A percentile compares a stretch with the other conserved stretches of the same genome.
Evolutionary conservation across 2,329 filamentous ascomycete species (phyloP).

Genomic region (Talaromyces verruculosus): DNA sequence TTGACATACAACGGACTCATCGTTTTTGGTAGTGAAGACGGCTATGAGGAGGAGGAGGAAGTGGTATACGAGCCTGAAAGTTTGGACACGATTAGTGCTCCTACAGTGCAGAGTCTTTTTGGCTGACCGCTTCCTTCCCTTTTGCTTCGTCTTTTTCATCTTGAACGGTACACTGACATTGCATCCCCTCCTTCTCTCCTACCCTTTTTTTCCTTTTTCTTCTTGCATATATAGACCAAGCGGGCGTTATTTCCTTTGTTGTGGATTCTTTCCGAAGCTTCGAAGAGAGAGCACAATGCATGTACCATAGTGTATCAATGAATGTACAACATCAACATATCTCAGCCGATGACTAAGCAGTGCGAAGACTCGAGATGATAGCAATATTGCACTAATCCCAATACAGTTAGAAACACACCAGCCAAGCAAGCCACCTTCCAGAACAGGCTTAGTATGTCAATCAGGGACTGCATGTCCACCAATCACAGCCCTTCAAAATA

Average conservation of each 20-base stretch:
- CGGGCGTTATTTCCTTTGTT: constrained; percentile 15
- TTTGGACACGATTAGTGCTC: background rate
- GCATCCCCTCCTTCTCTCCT: background rate
- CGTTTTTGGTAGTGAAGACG: constrained; percentile 12
- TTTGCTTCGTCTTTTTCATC: background rate
- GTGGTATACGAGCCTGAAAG: background rate
- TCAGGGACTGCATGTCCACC: background rate
- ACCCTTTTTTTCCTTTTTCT: background rate
- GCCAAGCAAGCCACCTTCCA: background rate
- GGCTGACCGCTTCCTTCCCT: background rate
- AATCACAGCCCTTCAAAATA: background rate
- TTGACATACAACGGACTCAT: constrained; percentile 35
- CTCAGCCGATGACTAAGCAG: background rate
- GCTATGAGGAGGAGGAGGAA: constrained; percentile 14
- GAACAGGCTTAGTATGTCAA: background rate
- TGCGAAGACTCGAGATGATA: background rate
- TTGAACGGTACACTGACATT: background rate
- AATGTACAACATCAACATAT: background rate
- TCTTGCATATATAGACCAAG: constrained; percentile 10
- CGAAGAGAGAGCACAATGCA: background rate
- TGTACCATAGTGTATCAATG: constrained; percentile 10
- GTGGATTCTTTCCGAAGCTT: background rate
- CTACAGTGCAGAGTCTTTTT: constrained; percentile 16
- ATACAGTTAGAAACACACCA: background rate
- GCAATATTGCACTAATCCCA: background rate